phyloP scores from a whole-genome alignment of 2,329 filamentous ascomycete species.

The Aureobasidium pullulans region DNA sequence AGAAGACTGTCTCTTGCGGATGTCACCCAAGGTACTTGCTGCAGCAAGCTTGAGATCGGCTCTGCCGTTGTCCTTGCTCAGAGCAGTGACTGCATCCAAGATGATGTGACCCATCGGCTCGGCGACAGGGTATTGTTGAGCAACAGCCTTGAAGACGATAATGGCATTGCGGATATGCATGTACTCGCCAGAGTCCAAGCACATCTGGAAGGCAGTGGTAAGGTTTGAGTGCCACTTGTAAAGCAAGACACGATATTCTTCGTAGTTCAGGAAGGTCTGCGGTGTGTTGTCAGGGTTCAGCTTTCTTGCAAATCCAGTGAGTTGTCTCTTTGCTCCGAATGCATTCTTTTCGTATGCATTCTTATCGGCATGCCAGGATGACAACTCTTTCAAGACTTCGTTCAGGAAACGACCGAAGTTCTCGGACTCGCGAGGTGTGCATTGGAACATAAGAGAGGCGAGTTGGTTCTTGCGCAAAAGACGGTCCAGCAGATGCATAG shows the following conservation, averaged over 20 bases:
- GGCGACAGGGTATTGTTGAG: constrained; percentile 77
- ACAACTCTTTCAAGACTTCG: constrained; percentile 70
- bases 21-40: constrained; percentile 61
- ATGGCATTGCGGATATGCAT: constrained; percentile 98
- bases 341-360: constrained; percentile 75
- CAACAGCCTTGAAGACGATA: constrained; percentile 72
- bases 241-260: constrained; percentile 75
- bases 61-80: constrained; percentile 53
- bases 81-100: constrained; percentile 57
- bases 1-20: constrained; percentile 58
- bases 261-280: constrained; percentile 67
- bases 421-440: constrained; percentile 83
- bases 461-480: constrained; percentile 79
- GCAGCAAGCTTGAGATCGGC: constrained; percentile 71
- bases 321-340: constrained; percentile 55
- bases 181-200: constrained; percentile 78
- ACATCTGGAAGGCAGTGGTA: constrained; percentile 70
- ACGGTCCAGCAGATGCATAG: constrained; percentile 73
- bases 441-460: constrained; percentile 76
- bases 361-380: constrained; percentile 75
- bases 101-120: constrained; percentile 75
- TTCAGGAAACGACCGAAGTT: constrained; percentile 88
- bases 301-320: constrained; percentile 71
- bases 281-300: constrained; percentile 63
- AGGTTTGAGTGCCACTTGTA: constrained; percentile 88